Base-by-base conservation (phyloP, 169 alveolate species). In the Plasmodium ovale region DNA sequence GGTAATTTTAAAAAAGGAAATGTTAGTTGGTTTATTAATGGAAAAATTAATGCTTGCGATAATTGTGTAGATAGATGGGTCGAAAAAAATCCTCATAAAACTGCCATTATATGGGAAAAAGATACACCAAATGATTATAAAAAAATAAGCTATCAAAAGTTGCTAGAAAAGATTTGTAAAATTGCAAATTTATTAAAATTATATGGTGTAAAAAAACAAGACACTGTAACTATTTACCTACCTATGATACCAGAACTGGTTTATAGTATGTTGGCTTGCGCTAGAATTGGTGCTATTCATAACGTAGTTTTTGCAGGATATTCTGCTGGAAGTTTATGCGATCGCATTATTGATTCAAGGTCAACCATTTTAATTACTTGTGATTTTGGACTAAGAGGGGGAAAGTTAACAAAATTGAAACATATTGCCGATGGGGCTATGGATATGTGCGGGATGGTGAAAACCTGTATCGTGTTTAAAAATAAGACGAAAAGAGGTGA, bases 271-370 rank as follows among this genome's bases (percentile, higher is more conserved):
- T 92, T 98, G 69, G 99, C 99, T 23, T 98, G 99, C 84, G 98
- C 99, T 10, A 94, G 99, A 54, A 95, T 98, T 33, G 99, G 99
- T 44, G 99, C 99, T 12, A 95, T 98, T 14, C 99, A 98, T 92
- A 95, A 95, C 44, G 99, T 98, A 16, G 98, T 98, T 71, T 98
- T 98, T 92, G 99, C 99, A 21, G 99, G 99, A 3, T 98, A 97
- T 93, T 97, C 99, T 12, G 97, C 99, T 49, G 96, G 95, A 14
- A 95, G 97, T 82, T 85, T 98, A 49, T 96, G 97, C 4, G 99
- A 97, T 53, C 94, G 99, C 25, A 95, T 98, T 21, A 72, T 92
- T 9, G 98, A 97, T 91, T 97, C 99, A 33, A 70, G 93, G 72
- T 94, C 96, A 25, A 94, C 92, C 62, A 21, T 95, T 21, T 73